phyloP scores from a whole-genome alignment of 2,329 filamentous ascomycete species.

The Drechslerella dactyloides region DNA sequence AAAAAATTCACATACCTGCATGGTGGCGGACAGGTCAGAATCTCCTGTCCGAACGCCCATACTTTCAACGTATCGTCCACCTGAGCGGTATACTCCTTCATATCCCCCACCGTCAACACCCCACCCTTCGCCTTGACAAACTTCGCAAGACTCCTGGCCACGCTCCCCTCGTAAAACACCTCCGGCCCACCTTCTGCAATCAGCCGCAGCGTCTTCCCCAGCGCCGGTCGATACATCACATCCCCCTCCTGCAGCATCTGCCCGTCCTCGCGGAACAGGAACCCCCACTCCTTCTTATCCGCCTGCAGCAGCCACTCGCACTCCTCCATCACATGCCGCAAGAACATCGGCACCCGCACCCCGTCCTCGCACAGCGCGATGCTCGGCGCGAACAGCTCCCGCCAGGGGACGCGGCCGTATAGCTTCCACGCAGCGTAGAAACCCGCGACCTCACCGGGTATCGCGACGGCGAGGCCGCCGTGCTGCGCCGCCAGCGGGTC shows the following conservation, averaged over 20 bases:
- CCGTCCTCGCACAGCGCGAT: constrained; percentile 52
- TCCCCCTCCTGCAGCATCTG: constrained; percentile 51
- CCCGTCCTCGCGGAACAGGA: constrained; percentile 51
- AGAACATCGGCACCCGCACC: constrained; percentile 47
- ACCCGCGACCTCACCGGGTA: constrained; percentile 54
- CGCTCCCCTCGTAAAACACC: constrained; percentile 53
- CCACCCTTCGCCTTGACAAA: constrained; percentile 51
- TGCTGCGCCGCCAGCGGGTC: constrained; percentile 50
- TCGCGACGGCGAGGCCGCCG: constrained; percentile 53
- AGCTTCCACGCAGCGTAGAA: constrained; percentile 52
- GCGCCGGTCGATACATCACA: constrained; percentile 51
- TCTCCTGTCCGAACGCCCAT: constrained; percentile 51
- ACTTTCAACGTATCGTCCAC: constrained; percentile 53
- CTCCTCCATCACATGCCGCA: constrained; percentile 42
- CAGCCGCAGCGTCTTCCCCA: constrained; percentile 51
- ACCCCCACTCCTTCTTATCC: constrained; percentile 51
- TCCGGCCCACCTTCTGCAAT: constrained; percentile 49
- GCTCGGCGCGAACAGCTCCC: constrained; percentile 53
- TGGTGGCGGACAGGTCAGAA: constrained; percentile 53
- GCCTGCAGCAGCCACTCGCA: constrained; percentile 49
- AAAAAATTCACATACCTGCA: constrained; percentile 52
- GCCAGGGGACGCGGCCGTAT: constrained; percentile 53
- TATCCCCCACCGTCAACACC: constrained; percentile 52
- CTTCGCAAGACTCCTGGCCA: constrained; percentile 49
- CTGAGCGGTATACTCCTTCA: constrained; percentile 51